phyloP scores from a whole-genome alignment of 2,329 filamentous ascomycete species.

The Sclerotinia sclerotiorum region DNA sequence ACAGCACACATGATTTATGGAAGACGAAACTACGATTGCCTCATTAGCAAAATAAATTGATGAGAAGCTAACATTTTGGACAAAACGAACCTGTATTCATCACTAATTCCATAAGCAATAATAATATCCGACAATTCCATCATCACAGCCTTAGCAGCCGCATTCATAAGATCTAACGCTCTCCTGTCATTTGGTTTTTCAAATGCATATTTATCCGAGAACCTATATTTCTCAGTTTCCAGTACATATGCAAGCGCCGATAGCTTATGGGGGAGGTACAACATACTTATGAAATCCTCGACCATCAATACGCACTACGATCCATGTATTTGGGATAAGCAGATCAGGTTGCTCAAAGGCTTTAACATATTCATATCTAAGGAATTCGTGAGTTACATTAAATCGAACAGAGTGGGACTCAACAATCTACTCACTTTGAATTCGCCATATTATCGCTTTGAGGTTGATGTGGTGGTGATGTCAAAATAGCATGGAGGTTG shows the following conservation, averaged over 20 bases:
- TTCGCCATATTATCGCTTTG: conserved; percentile 34
- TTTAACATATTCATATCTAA: conserved; percentile 91
- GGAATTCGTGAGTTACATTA: neutral
- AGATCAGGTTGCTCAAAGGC: conserved; percentile 79
- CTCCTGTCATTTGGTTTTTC: conserved; percentile 88
- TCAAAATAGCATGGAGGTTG: neutral
- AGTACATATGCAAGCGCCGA: neutral
- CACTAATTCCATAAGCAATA: conserved; percentile 89
- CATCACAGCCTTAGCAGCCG: conserved; percentile 81
- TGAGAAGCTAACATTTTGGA: neutral
- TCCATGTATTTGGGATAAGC: conserved; percentile 89
- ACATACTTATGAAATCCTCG: conserved; percentile 88
- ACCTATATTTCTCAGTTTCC: conserved; percentile 49
- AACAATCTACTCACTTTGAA: conserved; percentile 32
- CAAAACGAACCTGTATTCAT: conserved; percentile 73
- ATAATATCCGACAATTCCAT: conserved; percentile 80
- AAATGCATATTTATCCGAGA: conserved; percentile 81
- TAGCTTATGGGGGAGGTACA: neutral
- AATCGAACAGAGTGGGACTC: neutral
- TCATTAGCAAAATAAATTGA: conserved; percentile 25
- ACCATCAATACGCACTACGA: conserved; percentile 91
- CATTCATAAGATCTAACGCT: conserved; percentile 92
- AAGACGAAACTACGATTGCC: conserved; percentile 72
- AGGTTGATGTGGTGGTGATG: neutral
- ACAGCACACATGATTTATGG: conserved; percentile 76